Evolutionary conservation across 2,329 filamentous ascomycete genomes (phyloP).

Genomic region (Laburnicola sp.): DNA sequence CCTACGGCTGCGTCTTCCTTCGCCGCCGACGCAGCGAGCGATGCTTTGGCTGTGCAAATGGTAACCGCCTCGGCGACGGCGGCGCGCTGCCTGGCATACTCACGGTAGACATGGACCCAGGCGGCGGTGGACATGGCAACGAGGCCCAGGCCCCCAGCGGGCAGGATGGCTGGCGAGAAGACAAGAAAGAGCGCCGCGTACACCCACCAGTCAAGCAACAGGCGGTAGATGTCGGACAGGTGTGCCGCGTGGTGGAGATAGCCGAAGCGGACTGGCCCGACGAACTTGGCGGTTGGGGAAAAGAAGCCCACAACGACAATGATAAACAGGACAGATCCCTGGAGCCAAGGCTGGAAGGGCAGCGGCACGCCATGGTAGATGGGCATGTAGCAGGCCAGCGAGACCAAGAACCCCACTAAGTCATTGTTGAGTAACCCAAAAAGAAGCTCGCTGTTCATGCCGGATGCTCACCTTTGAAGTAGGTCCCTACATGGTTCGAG

Average conservation of each 20-base stretch:
- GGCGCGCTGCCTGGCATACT: not conserved
- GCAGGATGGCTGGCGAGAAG: not conserved
- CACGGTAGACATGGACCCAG: not conserved
- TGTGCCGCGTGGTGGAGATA: not conserved
- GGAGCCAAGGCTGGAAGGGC: no score
- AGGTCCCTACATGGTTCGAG: no score
- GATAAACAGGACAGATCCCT: not conserved
- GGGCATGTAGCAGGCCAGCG: no score
- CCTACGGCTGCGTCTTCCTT: not conserved
- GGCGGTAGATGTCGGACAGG: not conserved
- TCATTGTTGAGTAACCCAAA: no score
- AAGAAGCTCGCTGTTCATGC: no score
- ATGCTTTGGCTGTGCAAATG: not conserved
- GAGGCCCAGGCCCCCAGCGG: not conserved
- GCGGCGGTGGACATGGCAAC: not conserved
- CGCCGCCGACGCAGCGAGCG: not conserved
- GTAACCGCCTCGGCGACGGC: not conserved
- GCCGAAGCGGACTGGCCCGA: not conserved
- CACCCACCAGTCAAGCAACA: not conserved
- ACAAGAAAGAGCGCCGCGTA: not conserved
- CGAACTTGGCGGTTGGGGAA: not conserved
- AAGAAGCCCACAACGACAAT: not conserved
- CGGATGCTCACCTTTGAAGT: no score
- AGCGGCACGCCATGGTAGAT: no score
- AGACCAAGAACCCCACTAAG: no score